Conservation (phyloP, 2,329 filamentous ascomycete genomes). For the Trichoderma semiorbis region DNA sequence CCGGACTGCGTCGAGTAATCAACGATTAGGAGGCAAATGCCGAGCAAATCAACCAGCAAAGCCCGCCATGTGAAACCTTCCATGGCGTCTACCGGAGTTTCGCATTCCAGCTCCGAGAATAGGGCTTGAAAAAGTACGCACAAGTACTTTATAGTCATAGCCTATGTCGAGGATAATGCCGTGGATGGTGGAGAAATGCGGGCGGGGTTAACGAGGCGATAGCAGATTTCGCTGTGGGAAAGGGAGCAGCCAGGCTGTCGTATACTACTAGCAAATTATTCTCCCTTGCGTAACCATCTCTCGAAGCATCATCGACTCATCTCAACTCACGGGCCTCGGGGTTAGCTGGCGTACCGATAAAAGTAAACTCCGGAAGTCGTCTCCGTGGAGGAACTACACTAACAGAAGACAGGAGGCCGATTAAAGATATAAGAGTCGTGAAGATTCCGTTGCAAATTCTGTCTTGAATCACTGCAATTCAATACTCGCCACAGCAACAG, state of each 20-base stretch:
- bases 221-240: not conserved
- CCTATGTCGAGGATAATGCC: not conserved
- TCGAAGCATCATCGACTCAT: not conserved
- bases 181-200: not conserved
- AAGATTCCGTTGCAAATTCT: not conserved
- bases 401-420: not conserved
- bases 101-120: not conserved
- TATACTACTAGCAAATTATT: not conserved
- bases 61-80: not conserved
- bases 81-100: not conserved
- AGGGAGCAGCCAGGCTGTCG: not conserved
- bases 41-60: not conserved
- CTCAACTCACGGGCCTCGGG: not conserved
- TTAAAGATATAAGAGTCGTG: not conserved
- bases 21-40: not conserved
- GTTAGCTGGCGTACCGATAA: not conserved
- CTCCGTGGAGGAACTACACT: not conserved
- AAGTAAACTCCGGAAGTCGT: not conserved
- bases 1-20: not conserved
- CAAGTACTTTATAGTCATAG: not conserved
- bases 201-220: constrained; percentile 2
- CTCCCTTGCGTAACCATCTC: not conserved
- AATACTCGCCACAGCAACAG: not conserved
- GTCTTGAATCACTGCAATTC: not conserved
- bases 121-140: not conserved